Conservation (phyloP, 1,284 basidiomycete species). For the Melampsora larici-populina region DNA sequence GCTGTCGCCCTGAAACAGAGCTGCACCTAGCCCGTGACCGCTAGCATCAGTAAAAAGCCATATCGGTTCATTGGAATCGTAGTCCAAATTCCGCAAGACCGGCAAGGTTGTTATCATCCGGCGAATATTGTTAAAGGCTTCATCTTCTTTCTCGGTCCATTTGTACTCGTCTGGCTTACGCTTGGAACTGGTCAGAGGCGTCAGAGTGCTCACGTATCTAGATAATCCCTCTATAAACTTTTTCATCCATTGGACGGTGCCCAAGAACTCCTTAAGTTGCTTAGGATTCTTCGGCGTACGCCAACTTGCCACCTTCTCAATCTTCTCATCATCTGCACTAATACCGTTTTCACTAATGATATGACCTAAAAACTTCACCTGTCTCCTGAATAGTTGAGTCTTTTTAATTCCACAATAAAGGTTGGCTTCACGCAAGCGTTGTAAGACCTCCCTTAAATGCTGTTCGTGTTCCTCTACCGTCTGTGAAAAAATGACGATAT, state of each 20-base stretch:
- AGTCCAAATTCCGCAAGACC: no score
- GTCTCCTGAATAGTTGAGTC: constrained; percentile 48
- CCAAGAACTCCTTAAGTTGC: constrained; percentile 55
- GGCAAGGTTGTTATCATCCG: constrained; percentile 7
- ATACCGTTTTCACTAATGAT: constrained; percentile 53
- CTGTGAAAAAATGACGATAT: constrained; percentile 58
- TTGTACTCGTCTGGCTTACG: neutral
- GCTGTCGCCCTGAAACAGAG: no score
- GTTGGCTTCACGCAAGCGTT: neutral
- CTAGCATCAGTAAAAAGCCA: constrained; percentile 22
- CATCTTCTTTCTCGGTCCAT: neutral
- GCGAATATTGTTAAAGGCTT: neutral
- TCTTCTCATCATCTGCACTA: constrained; percentile 52
- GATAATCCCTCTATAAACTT: constrained; percentile 55
- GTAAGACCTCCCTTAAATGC: neutral
- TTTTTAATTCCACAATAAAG: constrained; percentile 11
- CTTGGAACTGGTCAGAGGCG: constrained; percentile 52
- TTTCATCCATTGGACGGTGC: no score
- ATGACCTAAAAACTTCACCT: constrained; percentile 55
- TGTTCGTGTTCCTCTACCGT: constrained; percentile 54
- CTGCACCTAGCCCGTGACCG: constrained; percentile 41
- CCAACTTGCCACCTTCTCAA: constrained; percentile 55
- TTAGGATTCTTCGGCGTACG: constrained; percentile 49
- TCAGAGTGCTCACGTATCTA: constrained; percentile 52
- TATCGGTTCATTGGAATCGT: neutral